Percentiles rank a stretch among this genome's conserved stretches.
These are phyloP conservation scores for Quercus phellos DNA, from an alignment of 331 rosid genomes.

Conservation along the genomic window DNA sequence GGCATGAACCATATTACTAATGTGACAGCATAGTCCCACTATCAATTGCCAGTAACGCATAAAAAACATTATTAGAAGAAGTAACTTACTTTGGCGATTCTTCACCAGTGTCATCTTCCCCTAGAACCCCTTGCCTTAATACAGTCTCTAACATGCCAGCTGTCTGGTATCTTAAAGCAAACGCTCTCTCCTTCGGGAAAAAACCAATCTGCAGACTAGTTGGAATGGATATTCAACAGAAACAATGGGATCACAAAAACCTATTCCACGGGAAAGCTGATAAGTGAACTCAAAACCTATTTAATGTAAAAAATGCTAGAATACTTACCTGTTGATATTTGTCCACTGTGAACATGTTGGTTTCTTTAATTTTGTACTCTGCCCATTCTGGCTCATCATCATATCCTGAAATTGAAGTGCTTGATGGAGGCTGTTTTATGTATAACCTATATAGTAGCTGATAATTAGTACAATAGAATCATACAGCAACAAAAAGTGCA, in stretches of 20 bases:
- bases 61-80: neutral
- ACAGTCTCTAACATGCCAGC: constrained; percentile 92
- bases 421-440: constrained; percentile 65
- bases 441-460: constrained; percentile 48
- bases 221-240: constrained; percentile 55
- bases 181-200: constrained; percentile 82
- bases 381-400: constrained; percentile 71
- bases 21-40: constrained; percentile 1
- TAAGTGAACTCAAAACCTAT: neutral
- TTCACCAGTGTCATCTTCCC: constrained; percentile 95
- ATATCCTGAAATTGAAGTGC: constrained; percentile 50
- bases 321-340: constrained; percentile 87
- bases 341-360: constrained; percentile 86
- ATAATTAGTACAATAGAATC: constrained; percentile 6
- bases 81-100: constrained; percentile 75
- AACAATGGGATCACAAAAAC: constrained; percentile 30
- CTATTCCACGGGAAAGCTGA: neutral
- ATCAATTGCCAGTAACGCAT: neutral
- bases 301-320: constrained; percentile 6
- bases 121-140: constrained; percentile 81
- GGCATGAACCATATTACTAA: neutral
- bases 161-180: constrained; percentile 87
- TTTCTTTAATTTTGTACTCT: constrained; percentile 90
- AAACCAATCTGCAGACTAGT: constrained; percentile 95
- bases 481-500: neutral